Evolutionary conservation across 805 yeast species (phyloP).

Genomic region (Metschnikowia shivogae): DNA sequence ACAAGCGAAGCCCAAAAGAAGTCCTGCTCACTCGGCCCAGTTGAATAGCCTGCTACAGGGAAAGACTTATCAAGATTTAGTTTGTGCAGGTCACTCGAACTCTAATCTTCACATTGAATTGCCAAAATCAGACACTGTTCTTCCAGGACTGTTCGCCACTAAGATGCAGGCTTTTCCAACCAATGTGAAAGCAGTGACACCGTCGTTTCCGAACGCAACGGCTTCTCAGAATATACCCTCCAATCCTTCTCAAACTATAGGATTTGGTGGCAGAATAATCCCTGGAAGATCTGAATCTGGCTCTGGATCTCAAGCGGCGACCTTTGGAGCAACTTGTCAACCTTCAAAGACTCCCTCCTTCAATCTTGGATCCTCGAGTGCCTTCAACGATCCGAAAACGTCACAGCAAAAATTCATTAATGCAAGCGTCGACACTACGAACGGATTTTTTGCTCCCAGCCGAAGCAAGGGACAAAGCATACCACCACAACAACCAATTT

Average conservation of each 20-base stretch:
- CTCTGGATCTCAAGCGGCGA: too few species aligned
- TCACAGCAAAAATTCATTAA: not conserved
- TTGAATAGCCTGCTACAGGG: slow-evolving; percentile 27
- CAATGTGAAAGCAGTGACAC: not conserved
- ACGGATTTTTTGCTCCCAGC: too few species aligned
- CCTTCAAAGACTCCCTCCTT: not conserved
- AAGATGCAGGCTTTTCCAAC: not conserved
- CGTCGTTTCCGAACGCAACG: not conserved
- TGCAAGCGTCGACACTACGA: too few species aligned
- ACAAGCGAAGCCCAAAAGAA: slow-evolving; percentile 35
- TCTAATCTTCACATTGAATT: slow-evolving; percentile 18
- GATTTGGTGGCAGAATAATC: slow-evolving; percentile 1
- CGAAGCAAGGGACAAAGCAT: too few species aligned
- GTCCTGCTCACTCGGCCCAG: slow-evolving; percentile 33
- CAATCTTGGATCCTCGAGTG: not conserved
- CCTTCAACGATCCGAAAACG: not conserved
- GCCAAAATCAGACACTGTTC: not conserved
- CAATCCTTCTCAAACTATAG: not conserved
- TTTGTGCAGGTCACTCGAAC: slow-evolving; percentile 34
- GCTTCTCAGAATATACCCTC: not conserved
- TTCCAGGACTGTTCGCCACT: not conserved
- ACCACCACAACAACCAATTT: too few species aligned
- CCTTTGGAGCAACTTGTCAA: not conserved
- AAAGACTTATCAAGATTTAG: slow-evolving; percentile 21
- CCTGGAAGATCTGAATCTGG: not conserved